These are phyloP conservation scores for Ceriops tagal DNA, from an alignment of 345 rosid species.

Conservation along the genomic window DNA sequence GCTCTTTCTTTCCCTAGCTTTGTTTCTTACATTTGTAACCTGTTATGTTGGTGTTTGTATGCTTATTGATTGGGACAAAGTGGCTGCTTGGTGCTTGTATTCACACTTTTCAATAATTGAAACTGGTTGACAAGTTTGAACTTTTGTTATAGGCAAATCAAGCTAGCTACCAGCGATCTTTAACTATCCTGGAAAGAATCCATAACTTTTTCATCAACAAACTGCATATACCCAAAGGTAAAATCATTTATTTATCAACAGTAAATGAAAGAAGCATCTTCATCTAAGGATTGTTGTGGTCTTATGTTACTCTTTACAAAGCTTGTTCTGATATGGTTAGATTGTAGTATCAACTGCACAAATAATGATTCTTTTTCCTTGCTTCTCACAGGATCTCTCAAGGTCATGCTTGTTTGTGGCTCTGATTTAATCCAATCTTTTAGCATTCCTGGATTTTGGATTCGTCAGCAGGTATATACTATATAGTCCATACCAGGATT, in stretches of 20 bases:
- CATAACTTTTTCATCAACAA: conserved; percentile 39
- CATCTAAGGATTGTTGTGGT: neutral
- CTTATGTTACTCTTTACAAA: neutral
- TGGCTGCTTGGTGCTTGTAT: neutral
- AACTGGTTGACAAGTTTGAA: neutral
- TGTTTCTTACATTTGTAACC: neutral
- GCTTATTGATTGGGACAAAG: neutral
- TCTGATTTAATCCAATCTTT: conserved; percentile 86
- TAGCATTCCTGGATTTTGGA: conserved; percentile 74
- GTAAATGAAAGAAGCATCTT: neutral
- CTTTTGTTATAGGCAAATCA: conserved; percentile 60
- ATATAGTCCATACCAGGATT: neutral
- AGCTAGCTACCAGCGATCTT: conserved; percentile 57
- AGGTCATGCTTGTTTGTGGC: conserved; percentile 86
- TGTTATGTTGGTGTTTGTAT: neutral
- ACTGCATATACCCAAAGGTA: conserved; percentile 42
- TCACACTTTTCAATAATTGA: neutral
- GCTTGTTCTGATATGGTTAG: neutral
- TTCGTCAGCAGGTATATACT: conserved; percentile 66
- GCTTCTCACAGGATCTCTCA: conserved; percentile 49
- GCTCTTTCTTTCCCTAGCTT: neutral
- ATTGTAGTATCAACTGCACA: neutral
- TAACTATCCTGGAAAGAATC: conserved; percentile 58
- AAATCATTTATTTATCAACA: conserved; percentile 5
- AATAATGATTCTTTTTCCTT: conserved; percentile 4